Evolutionary conservation across 2,329 filamentous ascomycete genomes (phyloP), one percentile per base, ranked within the genome.

Genomic region (Gaeumannomyces sp.): DNA sequence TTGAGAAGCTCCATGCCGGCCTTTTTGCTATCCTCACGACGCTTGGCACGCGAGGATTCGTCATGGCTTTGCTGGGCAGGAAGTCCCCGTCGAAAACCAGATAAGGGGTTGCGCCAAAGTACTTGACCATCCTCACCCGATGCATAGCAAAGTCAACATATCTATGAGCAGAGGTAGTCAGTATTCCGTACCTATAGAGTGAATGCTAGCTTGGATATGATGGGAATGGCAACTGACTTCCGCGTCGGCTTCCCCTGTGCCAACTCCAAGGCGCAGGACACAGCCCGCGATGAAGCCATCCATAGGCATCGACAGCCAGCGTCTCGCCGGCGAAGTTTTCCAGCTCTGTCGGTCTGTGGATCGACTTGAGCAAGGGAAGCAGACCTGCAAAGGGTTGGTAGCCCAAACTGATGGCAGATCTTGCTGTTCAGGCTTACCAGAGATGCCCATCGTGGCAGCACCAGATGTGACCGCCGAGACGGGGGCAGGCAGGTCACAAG

Each of bases 271-370:
- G 94, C 92, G 79, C 94, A 98, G 62, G 91, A 86, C 69, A 96
- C 89, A 60, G 93, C 93, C 93, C 96, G 70, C 95, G 89, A 77
- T 99, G 95, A 64, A 99, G 87, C 95, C 96, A 99, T 75, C 94
- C 95, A 82, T 99, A 99, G 65, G 91, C 94, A 76, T 99, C 95
- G 50, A 99, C 89, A n/a, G 91, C 96, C 60, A 99, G 84, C 1
- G 90, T 96, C 77, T 96, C 89, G 63, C 94, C 95, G 16, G 85
- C 80, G 76, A 91, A 97, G 72, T 93, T 93, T 75, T 93, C 96
- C 66, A 99, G 82, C 70, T 92, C 90, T 62, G 87, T 90, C 73
- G 91, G 90, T 73, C 91, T 93, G 66, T 99, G 95, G 64, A 99
- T 98, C 60, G 95, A 98, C 78, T 98, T 98, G 67, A 99, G 87